These are phyloP conservation scores for Collybiopsis luxurians DNA, from an alignment of 768 basidiomycete genomes.

Conservation along the genomic window DNA sequence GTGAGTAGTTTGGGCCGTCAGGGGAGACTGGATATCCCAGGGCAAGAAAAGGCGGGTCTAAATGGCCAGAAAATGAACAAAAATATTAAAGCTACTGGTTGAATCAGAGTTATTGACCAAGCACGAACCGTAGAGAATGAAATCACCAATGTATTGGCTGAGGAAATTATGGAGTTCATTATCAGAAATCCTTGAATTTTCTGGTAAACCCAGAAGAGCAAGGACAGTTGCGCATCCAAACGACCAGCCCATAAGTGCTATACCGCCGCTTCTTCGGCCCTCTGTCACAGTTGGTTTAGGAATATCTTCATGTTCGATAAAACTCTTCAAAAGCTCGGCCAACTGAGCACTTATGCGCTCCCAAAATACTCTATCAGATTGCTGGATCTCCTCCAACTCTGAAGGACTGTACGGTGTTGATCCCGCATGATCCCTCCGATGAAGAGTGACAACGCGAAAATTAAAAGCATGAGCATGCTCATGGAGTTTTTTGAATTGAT, in stretches of 20 bases:
- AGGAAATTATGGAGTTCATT: not conserved
- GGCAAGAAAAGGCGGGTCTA: constrained; percentile 7
- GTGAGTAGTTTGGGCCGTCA: constrained; percentile 4
- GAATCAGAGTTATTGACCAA: not conserved
- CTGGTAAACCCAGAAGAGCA: not conserved
- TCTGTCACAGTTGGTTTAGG: constrained; percentile 12
- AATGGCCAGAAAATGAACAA: not conserved
- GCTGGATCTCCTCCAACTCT: constrained; percentile 16
- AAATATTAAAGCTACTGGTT: not conserved
- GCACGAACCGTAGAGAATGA: constrained; percentile 16
- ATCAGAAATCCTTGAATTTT: constrained; percentile 5
- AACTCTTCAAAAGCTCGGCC: constrained; percentile 15
- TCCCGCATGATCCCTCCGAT: constrained; percentile 21
- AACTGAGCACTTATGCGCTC: constrained; percentile 14
- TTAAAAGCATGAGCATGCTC: constrained; percentile 11
- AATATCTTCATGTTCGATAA: constrained; percentile 15
- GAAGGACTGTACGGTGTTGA: constrained; percentile 18
- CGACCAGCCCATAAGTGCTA: constrained; percentile 20
- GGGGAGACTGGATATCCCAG: constrained; percentile 13
- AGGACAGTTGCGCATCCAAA: constrained; percentile 11
- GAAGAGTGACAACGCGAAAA: constrained; percentile 17
- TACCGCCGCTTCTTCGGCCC: constrained; percentile 12
- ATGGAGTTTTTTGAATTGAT: constrained; percentile 12
- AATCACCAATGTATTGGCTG: constrained; percentile 10
- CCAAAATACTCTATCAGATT: constrained; percentile 11